Evolutionary conservation across 345 rosid genomes (phyloP).

Genomic region (Acer saccharum): DNA sequence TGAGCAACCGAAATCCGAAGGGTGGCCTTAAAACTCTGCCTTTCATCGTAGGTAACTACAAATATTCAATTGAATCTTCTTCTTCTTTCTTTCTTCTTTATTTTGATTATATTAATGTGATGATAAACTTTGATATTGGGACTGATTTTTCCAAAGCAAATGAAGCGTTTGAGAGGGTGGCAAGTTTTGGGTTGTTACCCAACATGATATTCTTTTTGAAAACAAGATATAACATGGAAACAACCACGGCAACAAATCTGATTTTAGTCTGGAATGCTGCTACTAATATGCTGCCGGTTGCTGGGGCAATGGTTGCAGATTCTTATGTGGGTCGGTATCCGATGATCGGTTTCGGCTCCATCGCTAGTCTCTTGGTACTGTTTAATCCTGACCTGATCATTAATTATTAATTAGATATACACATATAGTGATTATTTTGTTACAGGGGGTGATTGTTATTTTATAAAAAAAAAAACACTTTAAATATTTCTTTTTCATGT

Average conservation of each 20-base stretch:
- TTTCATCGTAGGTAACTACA: constrained; percentile 5
- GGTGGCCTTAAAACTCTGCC: constrained; percentile 4
- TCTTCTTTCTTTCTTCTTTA: too few species aligned
- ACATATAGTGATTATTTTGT: too few species aligned
- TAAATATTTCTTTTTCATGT: not conserved
- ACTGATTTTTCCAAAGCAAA: not conserved
- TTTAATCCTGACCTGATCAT: too few species aligned
- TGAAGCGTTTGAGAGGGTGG: constrained; percentile 11
- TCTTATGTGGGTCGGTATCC: constrained; percentile 60
- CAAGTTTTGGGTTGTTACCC: constrained; percentile 1
- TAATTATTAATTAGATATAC: too few species aligned
- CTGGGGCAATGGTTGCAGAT: constrained; percentile 69
- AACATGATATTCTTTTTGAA: constrained; percentile 70
- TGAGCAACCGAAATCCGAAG: not conserved
- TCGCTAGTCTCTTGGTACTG: constrained; percentile 49
- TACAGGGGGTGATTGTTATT: too few species aligned
- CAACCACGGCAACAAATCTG: constrained; percentile 42
- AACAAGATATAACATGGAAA: constrained; percentile 50
- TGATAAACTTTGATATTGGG: not conserved
- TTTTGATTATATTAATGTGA: too few species aligned
- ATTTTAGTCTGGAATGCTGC: constrained; percentile 64
- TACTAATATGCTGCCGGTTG: constrained; percentile 49
- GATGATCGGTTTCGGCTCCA: constrained; percentile 56
- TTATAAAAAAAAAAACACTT: too few species aligned
- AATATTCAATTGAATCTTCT: not conserved